Conservation (phyloP, 2,329 filamentous ascomycete genomes). For the Helminthosporium solani region DNA sequence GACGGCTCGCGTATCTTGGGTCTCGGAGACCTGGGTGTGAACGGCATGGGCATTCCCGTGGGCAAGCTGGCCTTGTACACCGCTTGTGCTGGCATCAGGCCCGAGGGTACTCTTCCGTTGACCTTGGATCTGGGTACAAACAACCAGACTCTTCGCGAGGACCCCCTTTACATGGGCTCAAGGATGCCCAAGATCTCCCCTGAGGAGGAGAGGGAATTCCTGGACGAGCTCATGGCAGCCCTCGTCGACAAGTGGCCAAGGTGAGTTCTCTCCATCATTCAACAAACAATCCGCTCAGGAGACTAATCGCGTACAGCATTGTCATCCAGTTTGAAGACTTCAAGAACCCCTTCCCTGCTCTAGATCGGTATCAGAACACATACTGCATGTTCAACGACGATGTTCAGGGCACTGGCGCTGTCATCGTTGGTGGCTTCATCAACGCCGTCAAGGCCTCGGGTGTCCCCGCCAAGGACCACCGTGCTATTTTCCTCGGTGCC, state of each 20-base stretch:
- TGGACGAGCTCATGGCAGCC: constrained; percentile 97
- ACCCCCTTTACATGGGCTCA: constrained; percentile 89
- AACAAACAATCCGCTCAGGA: constrained; percentile 5
- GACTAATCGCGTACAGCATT: constrained; percentile 52
- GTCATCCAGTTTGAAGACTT: constrained; percentile 96
- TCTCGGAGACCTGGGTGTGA: constrained; percentile 91
- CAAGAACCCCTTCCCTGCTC: constrained; percentile 93
- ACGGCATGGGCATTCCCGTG: constrained; percentile 97
- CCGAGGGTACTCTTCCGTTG: constrained; percentile 64
- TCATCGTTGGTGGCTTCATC: constrained; percentile 82
- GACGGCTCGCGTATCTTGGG: constrained; percentile 92
- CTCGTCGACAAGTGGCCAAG: constrained; percentile 73
- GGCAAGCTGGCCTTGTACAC: constrained; percentile 96
- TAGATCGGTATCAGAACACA: constrained; percentile 81
- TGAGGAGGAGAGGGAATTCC: constrained; percentile 81
- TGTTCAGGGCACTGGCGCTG: constrained; percentile 94
- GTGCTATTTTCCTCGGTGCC: constrained; percentile 92
- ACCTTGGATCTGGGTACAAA: constrained; percentile 64
- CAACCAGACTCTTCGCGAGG: constrained; percentile 66
- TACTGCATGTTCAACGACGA: constrained; percentile 99
- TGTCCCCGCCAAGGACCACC: constrained; percentile 84
- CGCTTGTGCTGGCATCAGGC: constrained; percentile 90
- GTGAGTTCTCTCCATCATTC: constrained; percentile 45
- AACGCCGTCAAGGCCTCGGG: constrained; percentile 79
- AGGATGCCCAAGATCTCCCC: constrained; percentile 76